Evolutionary conservation across 331 rosid species (phyloP), one percentile per base, ranked within the genome.

Genomic region (Erythrophleum ivorense): DNA sequence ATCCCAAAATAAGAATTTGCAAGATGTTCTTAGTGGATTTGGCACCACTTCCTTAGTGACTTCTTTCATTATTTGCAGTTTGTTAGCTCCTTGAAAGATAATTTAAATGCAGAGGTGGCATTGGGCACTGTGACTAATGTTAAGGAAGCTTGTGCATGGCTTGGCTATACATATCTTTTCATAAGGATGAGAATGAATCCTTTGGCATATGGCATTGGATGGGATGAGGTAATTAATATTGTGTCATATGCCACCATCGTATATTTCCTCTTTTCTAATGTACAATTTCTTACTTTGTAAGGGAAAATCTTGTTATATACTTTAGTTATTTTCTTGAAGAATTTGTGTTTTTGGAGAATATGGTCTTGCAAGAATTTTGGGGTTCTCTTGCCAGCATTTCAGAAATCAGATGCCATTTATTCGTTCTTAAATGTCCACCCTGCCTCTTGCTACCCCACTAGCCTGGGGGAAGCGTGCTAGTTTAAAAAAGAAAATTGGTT

Each of bases 121-220:
- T 85, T 95, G 91, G 98, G 98, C 59, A 95, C 98, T 76, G 98
- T 95, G 62, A 91, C 98, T 45, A 95, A 95, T 88, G 96, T 95
- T 78, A 95, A 93, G 89, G 98, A 95, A 89, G 98, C 98, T 65
- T 93, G 98, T 86, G 98, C 98, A 7, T 95, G 98, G 98, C 97
- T 95, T 76, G 98, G 98, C 84, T 95, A 95, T 85, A 95, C 98
- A 3, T 95, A 95, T 87, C 96, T 95, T 80, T 95, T 91, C 84
- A 93, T 95, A 84, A 90, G 98, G 89, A 95, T 95, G 98, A 90
- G 93, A 87, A 85, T 93, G 91, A 95, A 95, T 86, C 98, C 98
- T 52, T 82, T 95, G 88, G 96, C 92, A 3, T 95, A 95, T 82
- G 98, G 98, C 82, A 89, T 95, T 49, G 96, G 90, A 58, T 95